Evolutionary conservation across 352 stramenopile genomes (phyloP), one percentile per base, ranked within the genome.

Genomic region (Globisporangium heterothallicum): DNA sequence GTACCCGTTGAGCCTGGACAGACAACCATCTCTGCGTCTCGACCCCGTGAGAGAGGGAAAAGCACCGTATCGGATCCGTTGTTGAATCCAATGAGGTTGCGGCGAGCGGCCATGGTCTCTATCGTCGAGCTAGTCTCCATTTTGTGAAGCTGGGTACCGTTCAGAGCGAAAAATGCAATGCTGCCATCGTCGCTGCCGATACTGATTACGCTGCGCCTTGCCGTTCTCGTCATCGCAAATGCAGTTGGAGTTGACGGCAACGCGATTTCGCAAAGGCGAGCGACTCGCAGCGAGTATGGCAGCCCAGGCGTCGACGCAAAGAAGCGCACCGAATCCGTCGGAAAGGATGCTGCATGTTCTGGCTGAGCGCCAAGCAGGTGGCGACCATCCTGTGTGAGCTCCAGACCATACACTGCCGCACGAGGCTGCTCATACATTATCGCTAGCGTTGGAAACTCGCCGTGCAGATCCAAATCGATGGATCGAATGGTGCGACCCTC

Each of bases 111-210:
- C 29, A 88, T 58, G 0, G 49, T 59, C 0, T 16, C 16, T 7
- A 63, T 63, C 8, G 49, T 43, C 4, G 69, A 36, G 5, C 59
- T 51, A 9, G 61, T 70, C 4, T 59, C 38, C 12, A 80, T 24
- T 14, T 68, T 56, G 18, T 74, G 72, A 4, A 88, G 48, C 26
- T 57, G 50, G 4, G 72, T 78, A 13, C 77, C 74, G 42, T 88
- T 88, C 5, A 63, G 24, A 0, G 72, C 55, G 21, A 77, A 57
- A 25, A 86, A 72, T 6, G 30, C 25, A 0, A 78, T 30, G 3
- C 47, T 49, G 0, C 40, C 40, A 22, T 63, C 47, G 0, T 54
- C 52, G 18, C 45, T 53, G 9, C 53, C 57, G 13, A 74, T 45
- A 7, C 19, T 51, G n/a, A 56, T 22, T 3, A 71, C 29, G n/a